Conservation (phyloP, 805 yeast species). For the Suhomyces pyralidae region DNA sequence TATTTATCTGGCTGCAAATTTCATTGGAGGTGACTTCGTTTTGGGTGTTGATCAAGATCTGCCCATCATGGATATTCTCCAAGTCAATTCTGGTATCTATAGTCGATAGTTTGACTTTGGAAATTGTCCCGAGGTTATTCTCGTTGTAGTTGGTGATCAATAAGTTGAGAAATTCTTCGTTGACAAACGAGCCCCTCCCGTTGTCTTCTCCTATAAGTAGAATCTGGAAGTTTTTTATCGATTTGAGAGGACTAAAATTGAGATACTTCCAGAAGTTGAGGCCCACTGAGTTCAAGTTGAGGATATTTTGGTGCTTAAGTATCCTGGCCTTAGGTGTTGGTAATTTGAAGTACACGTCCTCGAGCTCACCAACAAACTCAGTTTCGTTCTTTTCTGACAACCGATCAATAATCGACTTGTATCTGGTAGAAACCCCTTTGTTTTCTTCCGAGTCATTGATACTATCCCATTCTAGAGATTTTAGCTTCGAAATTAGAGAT, state of each 20-base stretch:
- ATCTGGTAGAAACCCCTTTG: constrained; percentile 18
- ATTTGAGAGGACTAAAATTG: constrained; percentile 52
- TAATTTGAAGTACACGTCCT: constrained; percentile 21
- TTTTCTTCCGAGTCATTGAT: constrained; percentile 17
- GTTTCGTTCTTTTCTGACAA: constrained; percentile 7
- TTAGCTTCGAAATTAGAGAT: constrained; percentile 19
- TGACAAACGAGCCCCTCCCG: constrained; percentile 20
- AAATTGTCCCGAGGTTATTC: constrained; percentile 46
- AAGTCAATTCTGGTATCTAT: constrained; percentile 27
- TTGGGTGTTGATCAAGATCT: constrained; percentile 20
- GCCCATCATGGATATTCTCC: constrained; percentile 28
- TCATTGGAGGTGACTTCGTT: constrained; percentile 16
- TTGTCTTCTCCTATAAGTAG: constrained; percentile 41
- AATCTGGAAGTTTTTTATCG: constrained; percentile 50
- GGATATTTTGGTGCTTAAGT: constrained; percentile 36
- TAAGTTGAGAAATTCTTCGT: constrained; percentile 39
- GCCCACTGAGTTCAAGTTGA: constrained; percentile 46
- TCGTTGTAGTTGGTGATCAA: constrained; percentile 45
- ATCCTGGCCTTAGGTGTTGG: constrained; percentile 27
- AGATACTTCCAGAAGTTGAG: constrained; percentile 55
- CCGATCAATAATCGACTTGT: constrained; percentile 17
- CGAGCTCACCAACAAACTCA: constrained; percentile 8
- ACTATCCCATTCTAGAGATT: constrained; percentile 35
- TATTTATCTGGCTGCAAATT: constrained; percentile 29
- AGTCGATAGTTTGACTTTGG: constrained; percentile 27